phyloP scores from a whole-genome alignment of 495 filamentous ascomycete species.

The Schizothecium vesticola region DNA sequence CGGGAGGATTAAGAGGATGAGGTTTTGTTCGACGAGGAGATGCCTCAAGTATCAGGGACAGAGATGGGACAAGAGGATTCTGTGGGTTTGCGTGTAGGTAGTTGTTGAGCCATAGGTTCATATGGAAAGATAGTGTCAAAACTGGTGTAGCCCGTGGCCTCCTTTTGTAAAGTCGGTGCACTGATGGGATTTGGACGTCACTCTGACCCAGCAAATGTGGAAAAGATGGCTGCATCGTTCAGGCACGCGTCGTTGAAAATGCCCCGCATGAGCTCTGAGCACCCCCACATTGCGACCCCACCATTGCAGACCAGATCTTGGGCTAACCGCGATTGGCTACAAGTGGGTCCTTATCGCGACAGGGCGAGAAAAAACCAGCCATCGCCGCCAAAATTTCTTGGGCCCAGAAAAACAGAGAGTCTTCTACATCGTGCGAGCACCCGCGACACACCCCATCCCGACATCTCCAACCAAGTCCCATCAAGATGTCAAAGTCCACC shows the following conservation, averaged over 20 bases:
- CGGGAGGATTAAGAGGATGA: background rate
- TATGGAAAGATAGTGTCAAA: background rate
- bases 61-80: background rate
- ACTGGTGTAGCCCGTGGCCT: background rate
- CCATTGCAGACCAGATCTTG: background rate
- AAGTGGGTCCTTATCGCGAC: slow-evolving; percentile 1
- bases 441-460: slow-evolving; percentile 9
- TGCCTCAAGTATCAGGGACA: background rate
- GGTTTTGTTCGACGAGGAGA: background rate
- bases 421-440: slow-evolving; percentile 2
- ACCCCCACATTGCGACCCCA: slow-evolving; percentile 3
- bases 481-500: slow-evolving; percentile 27
- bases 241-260: background rate
- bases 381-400: slow-evolving; percentile 24
- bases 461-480: slow-evolving; percentile 13
- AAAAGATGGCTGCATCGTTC: slow-evolving; percentile 14
- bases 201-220: background rate
- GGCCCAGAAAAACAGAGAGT: slow-evolving; percentile 18
- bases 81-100: background rate
- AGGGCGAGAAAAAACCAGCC: slow-evolving; percentile 14
- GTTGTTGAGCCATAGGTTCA: background rate
- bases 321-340: background rate
- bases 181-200: background rate
- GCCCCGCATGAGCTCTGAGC: background rate
- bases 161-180: background rate